phyloP scores from a whole-genome alignment of 257 asterid species.

The Petunia axillaris region DNA sequence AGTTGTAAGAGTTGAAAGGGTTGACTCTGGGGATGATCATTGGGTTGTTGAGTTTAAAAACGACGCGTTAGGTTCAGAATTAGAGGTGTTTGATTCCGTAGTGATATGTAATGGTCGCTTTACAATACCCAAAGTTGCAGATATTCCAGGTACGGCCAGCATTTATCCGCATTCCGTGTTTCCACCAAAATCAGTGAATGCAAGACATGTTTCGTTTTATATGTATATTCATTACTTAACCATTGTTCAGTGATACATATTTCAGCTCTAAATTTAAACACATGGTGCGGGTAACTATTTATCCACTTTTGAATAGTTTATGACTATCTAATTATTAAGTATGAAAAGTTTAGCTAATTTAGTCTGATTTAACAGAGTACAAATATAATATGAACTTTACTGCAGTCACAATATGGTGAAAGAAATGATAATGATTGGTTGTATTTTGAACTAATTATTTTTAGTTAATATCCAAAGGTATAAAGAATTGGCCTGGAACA shows the following conservation, averaged over 20 bases:
- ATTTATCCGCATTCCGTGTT: no score
- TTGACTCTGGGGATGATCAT: not conserved
- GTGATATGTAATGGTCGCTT: constrained; percentile 41
- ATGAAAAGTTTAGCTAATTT: not conserved
- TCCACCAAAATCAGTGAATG: no score
- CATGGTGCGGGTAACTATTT: no score
- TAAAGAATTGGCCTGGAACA: constrained; percentile 64
- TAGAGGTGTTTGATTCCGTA: constrained; percentile 46
- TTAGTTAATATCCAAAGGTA: constrained; percentile 40
- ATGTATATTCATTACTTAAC: not conserved
- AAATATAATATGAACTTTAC: not conserved
- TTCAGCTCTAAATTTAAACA: no score
- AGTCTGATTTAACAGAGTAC: not conserved
- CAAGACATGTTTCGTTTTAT: no score
- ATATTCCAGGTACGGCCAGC: constrained; percentile 34
- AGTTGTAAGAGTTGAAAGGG: constrained; percentile 53
- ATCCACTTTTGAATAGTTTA: no score
- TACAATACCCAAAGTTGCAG: constrained; percentile 34
- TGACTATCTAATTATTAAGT: no score
- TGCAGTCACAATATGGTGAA: not conserved
- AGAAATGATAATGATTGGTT: not conserved
- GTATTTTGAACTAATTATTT: constrained; percentile 5
- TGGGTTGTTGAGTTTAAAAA: no score
- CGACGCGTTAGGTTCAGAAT: constrained; percentile 2
- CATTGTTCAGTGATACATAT: no score